Evolutionary conservation across 371 early-diverging fungal species (phyloP).

Genomic region (Synchytrium microbalum): DNA sequence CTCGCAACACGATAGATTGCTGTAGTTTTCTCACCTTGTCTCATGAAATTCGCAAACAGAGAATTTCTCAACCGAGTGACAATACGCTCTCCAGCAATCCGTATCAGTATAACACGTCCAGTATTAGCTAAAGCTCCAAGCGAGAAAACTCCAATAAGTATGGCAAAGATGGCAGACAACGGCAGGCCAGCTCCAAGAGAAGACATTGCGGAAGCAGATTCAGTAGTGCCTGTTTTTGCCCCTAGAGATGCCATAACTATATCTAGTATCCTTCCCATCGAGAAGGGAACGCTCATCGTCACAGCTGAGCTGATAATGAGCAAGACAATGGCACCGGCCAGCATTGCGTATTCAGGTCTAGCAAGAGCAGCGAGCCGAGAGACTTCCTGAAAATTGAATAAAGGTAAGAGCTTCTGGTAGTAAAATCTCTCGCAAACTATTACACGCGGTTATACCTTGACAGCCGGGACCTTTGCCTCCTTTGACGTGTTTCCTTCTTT

Average conservation of each 20-base stretch:
- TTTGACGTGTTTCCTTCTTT: background rate
- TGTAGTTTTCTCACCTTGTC: background rate
- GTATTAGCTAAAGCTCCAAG: constrained; percentile 69
- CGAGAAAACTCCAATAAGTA: constrained; percentile 33
- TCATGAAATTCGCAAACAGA: constrained; percentile 35
- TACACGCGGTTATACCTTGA: too few relatives aligned
- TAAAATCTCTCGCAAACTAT: too few relatives aligned
- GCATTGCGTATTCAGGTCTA: constrained; percentile 33
- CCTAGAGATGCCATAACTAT: constrained; percentile 41
- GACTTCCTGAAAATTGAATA: constrained; percentile 5
- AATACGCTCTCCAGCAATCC: constrained; percentile 65
- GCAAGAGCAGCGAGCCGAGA: constrained; percentile 36
- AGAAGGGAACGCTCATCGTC: constrained; percentile 56
- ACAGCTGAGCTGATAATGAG: constrained; percentile 61
- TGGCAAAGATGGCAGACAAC: background rate
- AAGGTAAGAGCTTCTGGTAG: too few relatives aligned
- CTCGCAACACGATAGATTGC: background rate
- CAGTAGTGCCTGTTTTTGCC: constrained; percentile 2
- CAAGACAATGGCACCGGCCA: constrained; percentile 41
- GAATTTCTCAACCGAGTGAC: constrained; percentile 52
- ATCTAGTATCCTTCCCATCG: constrained; percentile 75
- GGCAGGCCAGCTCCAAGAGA: background rate
- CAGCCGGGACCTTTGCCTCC: too few relatives aligned
- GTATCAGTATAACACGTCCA: constrained; percentile 64
- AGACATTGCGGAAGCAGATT: background rate